Evolutionary conservation across 441 rosid genomes (phyloP), one percentile per base, ranked within the genome.

Genomic region (Erysimum cheiri): DNA sequence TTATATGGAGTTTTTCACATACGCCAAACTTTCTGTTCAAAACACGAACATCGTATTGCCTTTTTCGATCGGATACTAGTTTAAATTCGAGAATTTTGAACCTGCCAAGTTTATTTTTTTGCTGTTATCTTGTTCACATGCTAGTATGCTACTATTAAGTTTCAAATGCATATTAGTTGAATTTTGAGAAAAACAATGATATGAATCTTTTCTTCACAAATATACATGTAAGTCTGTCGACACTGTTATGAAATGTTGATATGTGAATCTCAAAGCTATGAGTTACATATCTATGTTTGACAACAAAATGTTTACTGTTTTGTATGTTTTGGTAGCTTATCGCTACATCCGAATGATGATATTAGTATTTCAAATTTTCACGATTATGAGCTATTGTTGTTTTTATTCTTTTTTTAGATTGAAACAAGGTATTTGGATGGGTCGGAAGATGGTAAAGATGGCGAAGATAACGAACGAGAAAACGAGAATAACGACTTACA

Each of bases 371-470:
- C 8, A 33, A 22, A 5, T 9, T 14, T 22, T 22, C 15, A 6
- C 0, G 12, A 24, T 39, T 59, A 39, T 59, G 47, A 39, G 15
- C 19, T 13, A 10, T 12, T 39, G 6, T 13, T 13, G 17, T 39
- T 59, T 22, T 37, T 37, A 22, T 12, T 58, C 32, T 3, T 11
- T 48, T 58, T 17, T 22, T 37, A 36, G 63, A 58, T 37, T 58
- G 46, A 37, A 39, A 19, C 46, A 37, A 59, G n/a, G 62, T 59
- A 37, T 12, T 13, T 50, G 6, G 63, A 74, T 76, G 71, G 84
- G 81, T 35, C 60, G 81, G 12, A 79, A 81, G 47, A 82, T 73
- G 71, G 55, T 77, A 6, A 69, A 35, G 35, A 60, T 82, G 76
- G 49, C 54, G 36, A 72, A 69, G 22, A 74, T 79, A 17, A 49